Evolutionary conservation across 177 flowering plant species (phyloP).

Genomic region (Vitis hybrid): DNA sequence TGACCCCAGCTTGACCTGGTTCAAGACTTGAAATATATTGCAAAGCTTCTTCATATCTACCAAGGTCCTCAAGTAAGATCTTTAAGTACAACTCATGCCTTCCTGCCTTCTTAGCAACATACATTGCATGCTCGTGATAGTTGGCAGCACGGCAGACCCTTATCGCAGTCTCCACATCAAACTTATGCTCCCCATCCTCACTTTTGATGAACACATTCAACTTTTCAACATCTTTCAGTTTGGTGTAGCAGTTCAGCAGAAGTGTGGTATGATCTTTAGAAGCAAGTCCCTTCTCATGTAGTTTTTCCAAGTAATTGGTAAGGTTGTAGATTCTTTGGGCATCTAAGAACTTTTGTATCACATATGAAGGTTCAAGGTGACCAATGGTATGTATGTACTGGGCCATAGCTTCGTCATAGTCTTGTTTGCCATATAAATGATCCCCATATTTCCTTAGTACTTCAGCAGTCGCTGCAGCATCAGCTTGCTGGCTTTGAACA

Average conservation of each 20-base stretch:
- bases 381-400: slow-evolving; percentile 93
- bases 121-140: slow-evolving; percentile 99
- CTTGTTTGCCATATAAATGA: slow-evolving; percentile 91
- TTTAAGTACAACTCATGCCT: slow-evolving; percentile 94
- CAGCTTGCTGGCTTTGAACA: slow-evolving; percentile 96
- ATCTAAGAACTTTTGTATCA: slow-evolving; percentile 96
- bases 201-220: slow-evolving; percentile 78
- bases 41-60: slow-evolving; percentile 85
- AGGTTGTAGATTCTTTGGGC: slow-evolving; percentile 96
- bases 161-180: slow-evolving; percentile 97
- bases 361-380: slow-evolving; percentile 96
- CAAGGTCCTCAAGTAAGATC: slow-evolving; percentile 95
- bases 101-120: slow-evolving; percentile 95
- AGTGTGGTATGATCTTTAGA: slow-evolving; percentile 98
- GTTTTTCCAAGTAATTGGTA: slow-evolving; percentile 93
- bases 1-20: slow-evolving; percentile 89
- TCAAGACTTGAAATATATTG: slow-evolving; percentile 90
- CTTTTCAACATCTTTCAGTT: slow-evolving; percentile 93
- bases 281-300: slow-evolving; percentile 94
- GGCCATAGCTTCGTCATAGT: slow-evolving; percentile 95
- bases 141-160: slow-evolving; percentile 97
- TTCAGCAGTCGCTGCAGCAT: slow-evolving; percentile 98
- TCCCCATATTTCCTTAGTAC: slow-evolving; percentile 95
- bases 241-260: slow-evolving; percentile 91
- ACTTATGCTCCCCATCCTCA: slow-evolving; percentile 92